Evolutionary conservation across 2,329 filamentous ascomycete genomes (phyloP), one percentile per base, ranked within the genome.

Genomic region (Colletotrichum sojae): DNA sequence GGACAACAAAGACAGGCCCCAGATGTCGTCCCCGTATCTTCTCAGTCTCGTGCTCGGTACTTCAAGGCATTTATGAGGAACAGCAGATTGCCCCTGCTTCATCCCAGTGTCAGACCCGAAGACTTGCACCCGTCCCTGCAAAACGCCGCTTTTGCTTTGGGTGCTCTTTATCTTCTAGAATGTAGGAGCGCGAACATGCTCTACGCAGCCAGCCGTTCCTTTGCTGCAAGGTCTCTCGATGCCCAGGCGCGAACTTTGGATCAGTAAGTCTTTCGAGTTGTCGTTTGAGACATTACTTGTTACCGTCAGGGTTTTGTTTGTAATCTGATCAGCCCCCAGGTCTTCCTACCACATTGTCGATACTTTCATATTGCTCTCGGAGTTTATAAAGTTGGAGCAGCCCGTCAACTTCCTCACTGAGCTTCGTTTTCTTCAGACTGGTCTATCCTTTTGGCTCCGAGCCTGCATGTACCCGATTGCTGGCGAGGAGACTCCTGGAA

Each of bases 361-460:
- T 20, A 55, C 53, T 0, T 55, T 55, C 36, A 10, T 40, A 6
- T 22, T 55, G 36, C 13, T 55, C 2, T 43, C n/a, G 0, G 53
- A 55, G 5, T 55, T 40, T 27, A 39, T 55, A 12, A 55, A 55
- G 18, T 12, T 55, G 36, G 53, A 15, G 16, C 53, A 55, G 4
- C 53, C 53, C 1, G 18, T 3, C 16, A 4, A 55, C 8, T 1
- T 55, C 0, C 31, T 25, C 18, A 4, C 6, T 22, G 5, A 55
- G 36, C 12, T 55, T 18, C 53, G 6, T 22, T 43, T 25, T 39
- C n/a, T 55, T 18, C 5, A 55, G 8, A 18, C 5, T 39, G 15
- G 15, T 22, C 13, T 55, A 15, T 22, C n/a, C 31, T 5, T 39
- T n/a, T 55, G 53, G 53, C 31, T 43, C 6, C 31, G 15, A 27